These are phyloP conservation scores for Carpinus fangiana DNA, from an alignment of 306 rosid genomes.

Conservation along the genomic window DNA sequence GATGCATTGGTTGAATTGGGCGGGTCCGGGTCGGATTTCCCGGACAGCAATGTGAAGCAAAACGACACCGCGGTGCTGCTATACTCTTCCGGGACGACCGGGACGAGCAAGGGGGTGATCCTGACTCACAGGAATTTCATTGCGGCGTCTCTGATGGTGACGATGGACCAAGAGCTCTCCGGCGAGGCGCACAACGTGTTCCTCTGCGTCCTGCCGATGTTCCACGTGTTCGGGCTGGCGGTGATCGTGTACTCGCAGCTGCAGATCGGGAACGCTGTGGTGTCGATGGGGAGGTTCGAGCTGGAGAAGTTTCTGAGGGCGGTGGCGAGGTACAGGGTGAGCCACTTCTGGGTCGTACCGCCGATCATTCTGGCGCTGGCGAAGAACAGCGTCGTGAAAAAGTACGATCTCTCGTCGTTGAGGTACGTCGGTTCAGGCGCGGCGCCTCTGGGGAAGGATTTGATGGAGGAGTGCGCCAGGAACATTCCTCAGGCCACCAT, in stretches of 20 bases:
- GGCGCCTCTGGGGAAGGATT: slow-evolving; percentile 81
- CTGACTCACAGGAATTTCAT: slow-evolving; percentile 73
- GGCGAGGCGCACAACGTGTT: slow-evolving; percentile 43
- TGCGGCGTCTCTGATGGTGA: slow-evolving; percentile 51
- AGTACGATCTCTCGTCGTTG: slow-evolving; percentile 67
- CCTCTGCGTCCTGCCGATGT: slow-evolving; percentile 81
- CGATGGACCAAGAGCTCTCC: slow-evolving; percentile 52
- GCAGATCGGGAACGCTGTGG: slow-evolving; percentile 55
- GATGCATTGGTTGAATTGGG: slow-evolving; percentile 40
- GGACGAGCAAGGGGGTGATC: slow-evolving; percentile 79
- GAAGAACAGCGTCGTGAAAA: slow-evolving; percentile 53
- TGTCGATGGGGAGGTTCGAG: slow-evolving; percentile 54
- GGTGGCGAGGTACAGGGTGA: slow-evolving; percentile 60
- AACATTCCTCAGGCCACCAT: slow-evolving; percentile 50
- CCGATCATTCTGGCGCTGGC: slow-evolving; percentile 75
- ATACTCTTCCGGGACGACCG: slow-evolving; percentile 92
- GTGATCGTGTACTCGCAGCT: slow-evolving; percentile 56
- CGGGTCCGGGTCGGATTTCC: slow-evolving; percentile 48
- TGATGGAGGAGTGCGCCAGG: slow-evolving; percentile 68
- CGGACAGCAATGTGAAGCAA: slow-evolving; percentile 39
- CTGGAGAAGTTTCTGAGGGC: slow-evolving; percentile 51
- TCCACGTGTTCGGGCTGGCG: slow-evolving; percentile 71
- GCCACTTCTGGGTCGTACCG: slow-evolving; percentile 81
- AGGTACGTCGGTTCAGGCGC: slow-evolving; percentile 72
- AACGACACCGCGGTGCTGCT: slow-evolving; percentile 70